These are phyloP conservation scores for Calonectria pseudoturangicola DNA, from an alignment of 2,329 filamentous ascomycete genomes.

Conservation along the genomic window DNA sequence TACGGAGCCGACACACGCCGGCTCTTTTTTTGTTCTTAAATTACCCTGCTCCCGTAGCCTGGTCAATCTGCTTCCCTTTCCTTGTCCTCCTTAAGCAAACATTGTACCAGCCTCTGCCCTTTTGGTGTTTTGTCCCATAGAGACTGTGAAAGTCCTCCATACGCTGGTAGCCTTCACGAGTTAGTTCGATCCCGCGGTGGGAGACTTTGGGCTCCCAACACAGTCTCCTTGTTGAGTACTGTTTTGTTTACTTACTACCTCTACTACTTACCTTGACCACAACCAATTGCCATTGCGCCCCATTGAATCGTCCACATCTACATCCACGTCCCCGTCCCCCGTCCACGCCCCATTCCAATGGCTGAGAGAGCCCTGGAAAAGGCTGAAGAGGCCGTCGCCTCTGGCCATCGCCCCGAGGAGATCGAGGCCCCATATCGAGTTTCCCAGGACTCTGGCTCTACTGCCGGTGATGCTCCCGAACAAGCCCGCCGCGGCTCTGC, in stretches of 20 bases:
- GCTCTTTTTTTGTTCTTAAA: constrained; percentile 28
- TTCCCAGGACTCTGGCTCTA: constrained; percentile 56
- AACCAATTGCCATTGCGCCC: constrained; percentile 3
- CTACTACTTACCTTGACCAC: constrained; percentile 14
- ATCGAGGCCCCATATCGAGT: constrained; percentile 50
- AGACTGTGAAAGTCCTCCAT: background rate
- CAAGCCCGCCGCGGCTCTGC: constrained; percentile 46
- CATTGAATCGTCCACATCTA: constrained; percentile 12
- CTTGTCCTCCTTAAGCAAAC: background rate
- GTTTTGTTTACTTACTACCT: constrained; percentile 3
- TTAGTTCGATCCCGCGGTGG: constrained; percentile 46
- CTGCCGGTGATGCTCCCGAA: constrained; percentile 50
- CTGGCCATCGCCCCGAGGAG: constrained; percentile 54
- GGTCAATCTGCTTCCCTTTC: constrained; percentile 24
- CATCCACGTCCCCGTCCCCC: background rate
- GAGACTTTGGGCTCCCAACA: constrained; percentile 54
- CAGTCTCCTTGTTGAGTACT: constrained; percentile 47
- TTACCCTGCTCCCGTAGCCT: constrained; percentile 7
- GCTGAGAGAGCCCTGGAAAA: constrained; percentile 56
- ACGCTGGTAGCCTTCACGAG: constrained; percentile 2
- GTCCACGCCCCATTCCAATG: constrained; percentile 43
- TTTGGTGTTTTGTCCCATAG: constrained; percentile 20
- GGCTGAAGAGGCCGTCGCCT: constrained; percentile 55
- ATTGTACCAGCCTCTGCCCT: background rate
- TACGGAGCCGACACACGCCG: constrained; percentile 22